Conservation (phyloP, 2,329 filamentous ascomycete species). For the Aspergillus hortae region DNA sequence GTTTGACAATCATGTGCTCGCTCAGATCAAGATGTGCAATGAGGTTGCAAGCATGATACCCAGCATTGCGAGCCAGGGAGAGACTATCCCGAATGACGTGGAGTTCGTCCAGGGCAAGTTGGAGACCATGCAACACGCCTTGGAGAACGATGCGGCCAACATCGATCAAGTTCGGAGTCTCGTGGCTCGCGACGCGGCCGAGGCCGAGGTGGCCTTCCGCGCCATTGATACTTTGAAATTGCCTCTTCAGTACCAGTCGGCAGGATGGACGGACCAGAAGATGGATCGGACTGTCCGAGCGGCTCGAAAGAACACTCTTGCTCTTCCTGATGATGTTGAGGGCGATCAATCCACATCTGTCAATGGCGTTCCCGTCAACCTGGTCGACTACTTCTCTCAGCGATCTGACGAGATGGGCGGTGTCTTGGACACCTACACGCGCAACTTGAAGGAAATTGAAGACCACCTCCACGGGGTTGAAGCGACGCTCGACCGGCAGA, state of each 20-base stretch:
- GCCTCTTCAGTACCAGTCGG: conserved; percentile 60
- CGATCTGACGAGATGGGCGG: conserved; percentile 60
- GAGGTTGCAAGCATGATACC: conserved; percentile 70
- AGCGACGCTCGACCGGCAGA: conserved; percentile 56
- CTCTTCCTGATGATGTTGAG: conserved; percentile 46
- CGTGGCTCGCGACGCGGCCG: conserved; percentile 63
- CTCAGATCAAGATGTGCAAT: conserved; percentile 70
- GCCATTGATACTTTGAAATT: conserved; percentile 72
- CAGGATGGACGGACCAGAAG: conserved; percentile 39
- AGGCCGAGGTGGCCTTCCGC: conserved; percentile 68
- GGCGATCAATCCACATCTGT: conserved; percentile 40
- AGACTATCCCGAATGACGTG: conserved; percentile 63
- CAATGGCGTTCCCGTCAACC: conserved; percentile 54
- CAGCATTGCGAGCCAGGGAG: conserved; percentile 60
- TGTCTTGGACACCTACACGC: conserved; percentile 56
- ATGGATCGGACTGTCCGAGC: conserved; percentile 38
- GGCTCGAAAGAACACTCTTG: conserved; percentile 42
- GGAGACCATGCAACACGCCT: conserved; percentile 59
- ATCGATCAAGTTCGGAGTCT: conserved; percentile 56
- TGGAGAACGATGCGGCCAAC: conserved; percentile 60
- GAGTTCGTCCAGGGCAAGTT: conserved; percentile 60
- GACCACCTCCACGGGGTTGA: conserved; percentile 63
- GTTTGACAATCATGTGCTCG: conserved; percentile 76
- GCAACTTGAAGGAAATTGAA: conserved; percentile 62
- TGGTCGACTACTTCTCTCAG: conserved; percentile 62